Conservation (phyloP, 2,329 filamentous ascomycete genomes). For the Plenodomus lindquistii region DNA sequence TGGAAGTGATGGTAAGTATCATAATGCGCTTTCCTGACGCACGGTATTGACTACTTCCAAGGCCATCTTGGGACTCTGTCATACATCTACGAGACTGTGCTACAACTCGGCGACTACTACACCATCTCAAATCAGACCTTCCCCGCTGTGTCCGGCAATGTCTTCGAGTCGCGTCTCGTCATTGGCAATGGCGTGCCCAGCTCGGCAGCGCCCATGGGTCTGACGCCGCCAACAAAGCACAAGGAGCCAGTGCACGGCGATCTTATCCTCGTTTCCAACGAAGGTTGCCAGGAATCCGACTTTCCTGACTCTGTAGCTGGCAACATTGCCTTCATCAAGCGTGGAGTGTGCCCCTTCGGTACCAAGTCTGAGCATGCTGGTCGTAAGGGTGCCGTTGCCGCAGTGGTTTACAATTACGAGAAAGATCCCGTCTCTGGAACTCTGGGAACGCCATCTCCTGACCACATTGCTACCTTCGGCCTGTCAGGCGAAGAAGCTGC, state of each 20-base stretch:
- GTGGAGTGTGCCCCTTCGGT: conserved; percentile 74
- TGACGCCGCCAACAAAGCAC: conserved; percentile 43
- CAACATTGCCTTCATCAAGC: conserved; percentile 71
- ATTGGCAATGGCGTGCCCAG: conserved; percentile 39
- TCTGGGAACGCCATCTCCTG: conserved; percentile 62
- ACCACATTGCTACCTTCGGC: conserved; percentile 71
- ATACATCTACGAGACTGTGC: conserved; percentile 46
- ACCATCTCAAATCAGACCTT: conserved; percentile 44
- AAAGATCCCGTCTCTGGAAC: conserved; percentile 66
- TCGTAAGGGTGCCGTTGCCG: conserved; percentile 70
- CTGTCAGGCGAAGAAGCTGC: conserved; percentile 66
- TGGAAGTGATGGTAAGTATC: conserved; percentile 37
- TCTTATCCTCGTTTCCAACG: conserved; percentile 39
- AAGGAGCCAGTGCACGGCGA: conserved; percentile 43
- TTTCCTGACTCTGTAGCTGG: conserved; percentile 64
- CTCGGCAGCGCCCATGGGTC: conserved; percentile 40
- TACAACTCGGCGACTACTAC: conserved; percentile 47
- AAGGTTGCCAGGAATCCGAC: conserved; percentile 52
- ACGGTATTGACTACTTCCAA: conserved; percentile 17
- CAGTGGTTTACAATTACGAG: conserved; percentile 76
- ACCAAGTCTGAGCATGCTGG: conserved; percentile 72
- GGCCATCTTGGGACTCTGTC: conserved; percentile 40
- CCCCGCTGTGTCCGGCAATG: conserved; percentile 40
- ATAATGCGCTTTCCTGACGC: conserved; percentile 13
- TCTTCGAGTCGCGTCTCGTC: conserved; percentile 44